Evolutionary conservation across 208 protist species (phyloP).

Genomic region (Crithidia expoeki): DNA sequence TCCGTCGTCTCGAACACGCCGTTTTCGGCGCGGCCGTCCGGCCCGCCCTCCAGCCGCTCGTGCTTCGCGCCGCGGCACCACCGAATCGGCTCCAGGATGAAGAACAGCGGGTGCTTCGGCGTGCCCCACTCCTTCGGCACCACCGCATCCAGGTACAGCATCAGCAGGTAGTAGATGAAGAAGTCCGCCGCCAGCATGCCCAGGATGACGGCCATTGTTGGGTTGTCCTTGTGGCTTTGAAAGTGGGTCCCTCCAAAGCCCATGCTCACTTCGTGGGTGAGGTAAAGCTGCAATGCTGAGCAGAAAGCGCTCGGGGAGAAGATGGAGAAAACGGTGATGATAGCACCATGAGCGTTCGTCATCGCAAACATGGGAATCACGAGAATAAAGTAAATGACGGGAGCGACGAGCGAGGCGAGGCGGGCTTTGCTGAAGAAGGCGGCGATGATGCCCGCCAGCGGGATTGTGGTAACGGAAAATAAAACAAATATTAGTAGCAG

Average conservation of each 20-base stretch:
- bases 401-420: slow-evolving; percentile 59
- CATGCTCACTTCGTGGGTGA: slow-evolving; percentile 34
- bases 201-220: slow-evolving; percentile 31
- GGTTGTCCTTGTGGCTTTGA: slow-evolving; percentile 19
- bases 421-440: slow-evolving; percentile 77
- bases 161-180: slow-evolving; percentile 59
- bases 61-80: slow-evolving; percentile 19
- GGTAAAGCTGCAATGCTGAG: slow-evolving; percentile 32
- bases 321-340: slow-evolving; percentile 42
- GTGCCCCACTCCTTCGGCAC: slow-evolving; percentile 70
- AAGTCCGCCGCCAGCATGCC: slow-evolving; percentile 44
- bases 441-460: slow-evolving; percentile 60
- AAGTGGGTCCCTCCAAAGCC: slow-evolving; percentile 33
- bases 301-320: slow-evolving; percentile 65
- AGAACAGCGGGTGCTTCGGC: slow-evolving; percentile 66
- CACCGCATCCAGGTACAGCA: slow-evolving; percentile 74
- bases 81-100: slow-evolving; percentile 50
- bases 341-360: slow-evolving; percentile 25
- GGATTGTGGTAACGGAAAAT: slow-evolving; percentile 46
- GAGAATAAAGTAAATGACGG: slow-evolving; percentile 71
- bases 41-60: background rate
- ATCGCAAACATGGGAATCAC: slow-evolving; percentile 68
- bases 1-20: slow-evolving; percentile 1
- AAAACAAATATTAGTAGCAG: slow-evolving; percentile 67
- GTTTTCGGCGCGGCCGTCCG: slow-evolving; percentile 10